Conservation (phyloP, 805 yeast species). For the Ogataea kodamae region DNA sequence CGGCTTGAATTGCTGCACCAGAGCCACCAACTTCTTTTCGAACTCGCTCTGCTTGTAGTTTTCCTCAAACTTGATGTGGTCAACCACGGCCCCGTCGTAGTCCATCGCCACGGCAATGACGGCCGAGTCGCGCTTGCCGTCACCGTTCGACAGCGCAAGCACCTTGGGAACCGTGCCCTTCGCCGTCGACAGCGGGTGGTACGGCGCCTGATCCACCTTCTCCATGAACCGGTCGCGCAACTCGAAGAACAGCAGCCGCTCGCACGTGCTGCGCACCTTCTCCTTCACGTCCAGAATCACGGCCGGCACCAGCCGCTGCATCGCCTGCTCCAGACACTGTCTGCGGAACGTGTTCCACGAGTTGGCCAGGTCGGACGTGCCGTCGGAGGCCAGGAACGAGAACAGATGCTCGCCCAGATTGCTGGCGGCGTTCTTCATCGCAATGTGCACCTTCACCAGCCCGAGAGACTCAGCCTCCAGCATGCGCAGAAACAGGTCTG, state of each 20-base stretch:
- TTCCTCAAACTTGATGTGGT: conserved; percentile 73
- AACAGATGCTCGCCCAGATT: conserved; percentile 47
- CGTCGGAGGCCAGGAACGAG: conserved; percentile 66
- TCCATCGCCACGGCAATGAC: conserved; percentile 76
- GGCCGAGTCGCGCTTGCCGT: conserved; percentile 82
- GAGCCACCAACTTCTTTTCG: conserved; percentile 54
- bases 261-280: conserved; percentile 71
- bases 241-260: conserved; percentile 61
- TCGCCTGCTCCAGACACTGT: conserved; percentile 59
- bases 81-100: conserved; percentile 75
- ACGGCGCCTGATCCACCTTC: conserved; percentile 91
- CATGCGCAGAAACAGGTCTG: conserved; percentile 86
- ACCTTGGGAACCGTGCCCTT: conserved; percentile 84
- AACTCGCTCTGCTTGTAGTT: conserved; percentile 66
- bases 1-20: conserved; percentile 66
- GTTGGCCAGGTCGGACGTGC: conserved; percentile 67
- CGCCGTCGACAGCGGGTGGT: conserved; percentile 70
- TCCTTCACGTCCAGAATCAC: conserved; percentile 79
- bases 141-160: conserved; percentile 78
- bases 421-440: conserved; percentile 42
- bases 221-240: conserved; percentile 67
- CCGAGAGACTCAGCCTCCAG: conserved; percentile 85
- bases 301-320: conserved; percentile 62
- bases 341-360: conserved; percentile 82
- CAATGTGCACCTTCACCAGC: conserved; percentile 61